Conservation (phyloP, 1,139 yeast species). For the Wickerhamiella infanticola region DNA sequence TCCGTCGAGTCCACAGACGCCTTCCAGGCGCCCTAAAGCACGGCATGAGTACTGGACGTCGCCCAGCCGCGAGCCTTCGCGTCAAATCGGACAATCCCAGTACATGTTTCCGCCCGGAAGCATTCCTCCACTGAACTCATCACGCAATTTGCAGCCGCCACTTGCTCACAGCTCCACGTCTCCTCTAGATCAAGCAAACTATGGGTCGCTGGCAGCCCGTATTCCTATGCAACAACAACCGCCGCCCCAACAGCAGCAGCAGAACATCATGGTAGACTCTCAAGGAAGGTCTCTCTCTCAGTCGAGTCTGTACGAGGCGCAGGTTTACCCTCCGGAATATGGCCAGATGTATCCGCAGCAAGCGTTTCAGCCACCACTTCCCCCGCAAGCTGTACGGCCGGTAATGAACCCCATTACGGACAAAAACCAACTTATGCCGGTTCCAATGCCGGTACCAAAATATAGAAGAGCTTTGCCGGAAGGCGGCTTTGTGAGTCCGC, state of each 20-base stretch:
- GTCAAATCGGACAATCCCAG: background rate
- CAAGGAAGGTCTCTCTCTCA: background rate
- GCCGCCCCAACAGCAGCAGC: no score
- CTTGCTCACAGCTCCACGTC: background rate
- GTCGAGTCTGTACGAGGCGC: background rate
- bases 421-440: constrained; percentile 40
- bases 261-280: background rate
- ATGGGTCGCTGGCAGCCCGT: background rate
- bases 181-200: background rate
- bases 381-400: background rate
- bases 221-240: background rate
- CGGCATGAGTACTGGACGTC: background rate
- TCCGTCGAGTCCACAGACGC: constrained; percentile 1
- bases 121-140: background rate
- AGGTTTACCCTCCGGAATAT: background rate
- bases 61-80: background rate
- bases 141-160: background rate
- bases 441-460: constrained; percentile 49
- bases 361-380: background rate
- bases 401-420: constrained; percentile 7
- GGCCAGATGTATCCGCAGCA: background rate
- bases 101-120: background rate
- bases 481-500: constrained; percentile 72
- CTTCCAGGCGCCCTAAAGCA: background rate
- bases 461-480: constrained; percentile 69